Base-by-base conservation (phyloP, 1,284 basidiomycete genomes). In the Moesziomyces sp. region DNA sequence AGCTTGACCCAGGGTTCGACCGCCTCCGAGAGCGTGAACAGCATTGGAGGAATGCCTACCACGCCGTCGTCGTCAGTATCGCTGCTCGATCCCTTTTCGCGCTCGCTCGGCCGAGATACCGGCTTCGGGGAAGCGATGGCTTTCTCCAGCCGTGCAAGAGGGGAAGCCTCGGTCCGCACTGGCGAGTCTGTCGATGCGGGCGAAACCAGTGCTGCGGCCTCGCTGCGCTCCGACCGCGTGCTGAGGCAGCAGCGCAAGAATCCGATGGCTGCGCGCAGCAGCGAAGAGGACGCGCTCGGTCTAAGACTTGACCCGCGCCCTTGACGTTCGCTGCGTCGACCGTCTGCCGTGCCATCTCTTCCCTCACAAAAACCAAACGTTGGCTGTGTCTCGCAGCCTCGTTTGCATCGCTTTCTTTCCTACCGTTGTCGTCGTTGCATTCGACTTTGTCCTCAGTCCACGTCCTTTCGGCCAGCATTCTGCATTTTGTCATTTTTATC, bases 1-100 rank as follows among this genome's bases (percentile, higher is more conserved):
- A 74, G 61, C 55, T 13, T 74, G 46, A 74, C 71, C 3, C 61
- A 74, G 24, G 62, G 65, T 4, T 74, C 71, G 19, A 68, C 61
- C 4, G 65, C 64, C 3, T 67, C 64, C 0, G 65, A 73, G 30
- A 68, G 70, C 53, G 64, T 55, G 51, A 59, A 52, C 30, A 64
- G 64, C 51, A 44, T 47, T 2, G 48, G 44, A 3, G 70, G 61
- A 26, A 52, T 64, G 70, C 70, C 70, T 16, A 52, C 47, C 5
- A 73, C 65, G 16, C 70, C 70, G 3, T 67, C 63, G 9, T 53
- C 59, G 28, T 55, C 49, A n/a, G 46, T 38, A 5, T 59, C 63
- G 23, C 35, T 40, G 6, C 52, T 46, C 5, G 69, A 72, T 14
- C 56, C 47, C 1, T 62, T 66, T 21, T 44, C 51, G 14, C 50